A percentile compares a stretch with the other conserved stretches of the same genome.
Evolutionary conservation across 129 eudicot species (phyloP).

Genomic region (Pseudognaphalium luteoalbum): DNA sequence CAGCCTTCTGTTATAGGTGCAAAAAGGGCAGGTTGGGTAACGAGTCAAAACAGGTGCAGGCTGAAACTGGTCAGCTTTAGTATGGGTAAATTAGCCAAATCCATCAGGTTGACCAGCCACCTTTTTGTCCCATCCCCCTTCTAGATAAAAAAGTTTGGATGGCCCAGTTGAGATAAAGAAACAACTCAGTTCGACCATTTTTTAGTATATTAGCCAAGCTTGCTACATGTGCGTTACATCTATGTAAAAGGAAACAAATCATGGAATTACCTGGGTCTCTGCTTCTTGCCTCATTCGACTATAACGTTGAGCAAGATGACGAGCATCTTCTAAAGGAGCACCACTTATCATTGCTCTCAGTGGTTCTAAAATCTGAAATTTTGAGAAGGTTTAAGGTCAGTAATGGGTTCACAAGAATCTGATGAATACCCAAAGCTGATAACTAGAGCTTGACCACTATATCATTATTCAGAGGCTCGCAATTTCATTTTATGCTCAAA

Average conservation of each 20-base stretch:
- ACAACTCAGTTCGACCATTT: background rate
- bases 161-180: background rate
- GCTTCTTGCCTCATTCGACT: constrained; percentile 99
- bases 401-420: constrained; percentile 7
- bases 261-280: constrained; percentile 72
- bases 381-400: constrained; percentile 8
- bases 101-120: background rate
- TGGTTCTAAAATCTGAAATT: constrained; percentile 78
- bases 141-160: background rate
- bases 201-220: background rate
- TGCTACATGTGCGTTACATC: background rate
- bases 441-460: background rate
- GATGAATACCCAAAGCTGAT: background rate
- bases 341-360: constrained; percentile 84
- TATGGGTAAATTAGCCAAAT: background rate
- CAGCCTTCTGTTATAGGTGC: background rate
- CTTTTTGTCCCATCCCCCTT: background rate
- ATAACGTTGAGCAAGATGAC: constrained; percentile 97
- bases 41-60: background rate
- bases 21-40: background rate
- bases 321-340: constrained; percentile 98
- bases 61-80: background rate
- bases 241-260: background rate
- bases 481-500: background rate
- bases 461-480: constrained; percentile 14